phyloP scores from a whole-genome alignment of 495 filamentous ascomycete genomes.

The Penicillium diatomitis region DNA sequence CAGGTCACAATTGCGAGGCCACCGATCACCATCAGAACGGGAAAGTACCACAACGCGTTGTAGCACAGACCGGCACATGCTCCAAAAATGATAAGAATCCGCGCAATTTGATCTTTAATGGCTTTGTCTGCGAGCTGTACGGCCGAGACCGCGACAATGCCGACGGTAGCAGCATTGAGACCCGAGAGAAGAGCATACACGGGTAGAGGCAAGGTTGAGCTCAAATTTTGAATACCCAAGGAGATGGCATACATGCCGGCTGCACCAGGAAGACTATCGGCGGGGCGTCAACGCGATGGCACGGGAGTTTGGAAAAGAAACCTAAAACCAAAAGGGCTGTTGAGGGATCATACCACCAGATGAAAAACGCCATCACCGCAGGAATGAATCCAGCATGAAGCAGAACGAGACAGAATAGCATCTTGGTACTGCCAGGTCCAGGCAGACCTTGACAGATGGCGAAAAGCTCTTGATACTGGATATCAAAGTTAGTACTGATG shows the following conservation, averaged over 20 bases:
- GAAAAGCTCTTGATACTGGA: constrained; percentile 75
- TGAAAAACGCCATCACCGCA: constrained; percentile 54
- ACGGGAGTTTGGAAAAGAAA: no score
- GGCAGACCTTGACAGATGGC: constrained; percentile 68
- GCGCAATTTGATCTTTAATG: constrained; percentile 61
- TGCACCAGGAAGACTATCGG: constrained; percentile 57
- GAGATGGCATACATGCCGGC: constrained; percentile 67
- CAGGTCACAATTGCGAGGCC: constrained; percentile 46
- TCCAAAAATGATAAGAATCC: constrained; percentile 61
- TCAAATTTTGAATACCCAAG: constrained; percentile 55
- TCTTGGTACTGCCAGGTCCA: constrained; percentile 72
- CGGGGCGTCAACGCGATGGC: no score
- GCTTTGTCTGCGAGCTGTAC: constrained; percentile 66
- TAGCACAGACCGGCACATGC: constrained; percentile 64
- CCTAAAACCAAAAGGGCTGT: no score
- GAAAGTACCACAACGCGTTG: constrained; percentile 78
- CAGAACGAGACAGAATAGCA: constrained; percentile 64
- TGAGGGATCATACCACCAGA: constrained; percentile 51
- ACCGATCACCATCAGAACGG: constrained; percentile 56
- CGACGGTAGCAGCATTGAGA: constrained; percentile 70
- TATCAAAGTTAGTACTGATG: not conserved
- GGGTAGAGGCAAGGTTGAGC: constrained; percentile 48
- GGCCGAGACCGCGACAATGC: constrained; percentile 69
- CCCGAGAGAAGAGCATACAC: constrained; percentile 73
- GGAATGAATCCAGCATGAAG: constrained; percentile 54